Evolutionary conservation across 2,329 filamentous ascomycete species (phyloP), one percentile per base, ranked within the genome.

Genomic region (Xylaria sp.): DNA sequence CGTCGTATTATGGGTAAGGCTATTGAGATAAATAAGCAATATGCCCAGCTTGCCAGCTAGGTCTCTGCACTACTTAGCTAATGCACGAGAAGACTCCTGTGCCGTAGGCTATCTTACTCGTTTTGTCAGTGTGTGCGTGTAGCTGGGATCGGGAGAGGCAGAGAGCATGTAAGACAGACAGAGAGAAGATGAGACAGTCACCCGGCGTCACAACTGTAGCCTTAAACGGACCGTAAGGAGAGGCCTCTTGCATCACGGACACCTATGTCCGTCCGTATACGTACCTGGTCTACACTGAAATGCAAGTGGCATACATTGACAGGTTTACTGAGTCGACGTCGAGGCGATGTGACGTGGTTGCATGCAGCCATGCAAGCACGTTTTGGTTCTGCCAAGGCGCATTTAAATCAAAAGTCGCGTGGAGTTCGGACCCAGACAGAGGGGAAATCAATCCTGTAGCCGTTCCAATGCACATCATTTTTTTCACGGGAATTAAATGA

Each of bases 11-110:
- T 68, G 65, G 53, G 67, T 50, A 65, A 42, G 61, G 65, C 59
- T 69, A 69, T 69, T 69, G 59, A 53, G 39, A 61, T 57, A 63
- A 31, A 66, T 66, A 66, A 68, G 66, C 66, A 68, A 68, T 65
- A 67, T 57, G 56, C 11, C 47, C 65, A 65, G 65, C 62, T 61
- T 25, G 20, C 49, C 47, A 58, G 56, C 50, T 33, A 10, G 27
- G 49, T 33, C n/a, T 15, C 49, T 61, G 45, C 44, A 50, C 38
- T 61, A 33, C 49, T 49, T 47, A 63, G 47, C 54, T 59, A 66
- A 54, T 38, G 38, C 44, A 6, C 10, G 33, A 17, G 13, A 29
- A 47, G 17, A 22, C 54, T 39, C 20, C 25, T 9, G 13, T 47
- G 39, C 54, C 39, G 22, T 31, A 1, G 22, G 31, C 20, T 31